Percentiles rank a stretch among this genome's conserved stretches.
Evolutionary conservation across 164 flowering plant genomes (phyloP).

Genomic region (Liriodendron chinense): DNA sequence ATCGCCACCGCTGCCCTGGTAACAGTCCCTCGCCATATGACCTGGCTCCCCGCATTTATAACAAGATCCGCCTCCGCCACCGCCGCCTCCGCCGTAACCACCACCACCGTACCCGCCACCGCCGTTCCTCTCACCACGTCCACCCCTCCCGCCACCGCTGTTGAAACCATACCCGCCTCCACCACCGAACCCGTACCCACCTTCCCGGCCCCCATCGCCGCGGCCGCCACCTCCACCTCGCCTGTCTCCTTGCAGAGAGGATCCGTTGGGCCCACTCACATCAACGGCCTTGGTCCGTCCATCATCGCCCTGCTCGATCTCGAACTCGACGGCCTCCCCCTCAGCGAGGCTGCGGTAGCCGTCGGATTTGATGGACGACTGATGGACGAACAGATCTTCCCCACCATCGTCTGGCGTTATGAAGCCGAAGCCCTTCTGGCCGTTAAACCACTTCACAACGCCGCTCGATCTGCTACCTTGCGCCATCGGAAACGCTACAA

Average conservation of each 20-base stretch:
- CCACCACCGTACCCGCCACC: slow-evolving; percentile 34
- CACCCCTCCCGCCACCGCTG: slow-evolving; percentile 23
- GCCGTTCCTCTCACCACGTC: slow-evolving; percentile 26
- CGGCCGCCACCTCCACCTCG: slow-evolving; percentile 24
- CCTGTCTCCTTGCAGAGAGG: slow-evolving; percentile 24
- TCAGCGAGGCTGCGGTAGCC: slow-evolving; percentile 78
- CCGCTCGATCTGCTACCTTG: slow-evolving; percentile 34
- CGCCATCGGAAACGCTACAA: slow-evolving; percentile 13
- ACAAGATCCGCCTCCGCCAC: slow-evolving; percentile 29
- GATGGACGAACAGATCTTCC: slow-evolving; percentile 90
- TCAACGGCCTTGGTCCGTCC: slow-evolving; percentile 81
- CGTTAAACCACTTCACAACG: slow-evolving; percentile 82
- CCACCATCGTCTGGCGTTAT: slow-evolving; percentile 75
- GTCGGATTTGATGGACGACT: slow-evolving; percentile 68
- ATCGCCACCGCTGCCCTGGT: slow-evolving; percentile 26
- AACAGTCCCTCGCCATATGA: slow-evolving; percentile 17
- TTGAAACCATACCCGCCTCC: slow-evolving; percentile 30
- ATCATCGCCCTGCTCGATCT: slow-evolving; percentile 43
- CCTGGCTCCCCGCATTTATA: background rate
- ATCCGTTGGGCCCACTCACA: slow-evolving; percentile 71
- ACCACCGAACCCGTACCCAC: slow-evolving; percentile 29
- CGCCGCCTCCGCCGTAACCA: slow-evolving; percentile 30
- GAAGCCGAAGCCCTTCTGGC: slow-evolving; percentile 78
- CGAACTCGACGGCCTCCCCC: slow-evolving; percentile 70
- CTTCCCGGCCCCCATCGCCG: slow-evolving; percentile 20